A percentile compares a stretch with the other conserved stretches of the same genome.
phyloP scores from a whole-genome alignment of 2,329 filamentous ascomycete species.

The Curvularia sp. region DNA sequence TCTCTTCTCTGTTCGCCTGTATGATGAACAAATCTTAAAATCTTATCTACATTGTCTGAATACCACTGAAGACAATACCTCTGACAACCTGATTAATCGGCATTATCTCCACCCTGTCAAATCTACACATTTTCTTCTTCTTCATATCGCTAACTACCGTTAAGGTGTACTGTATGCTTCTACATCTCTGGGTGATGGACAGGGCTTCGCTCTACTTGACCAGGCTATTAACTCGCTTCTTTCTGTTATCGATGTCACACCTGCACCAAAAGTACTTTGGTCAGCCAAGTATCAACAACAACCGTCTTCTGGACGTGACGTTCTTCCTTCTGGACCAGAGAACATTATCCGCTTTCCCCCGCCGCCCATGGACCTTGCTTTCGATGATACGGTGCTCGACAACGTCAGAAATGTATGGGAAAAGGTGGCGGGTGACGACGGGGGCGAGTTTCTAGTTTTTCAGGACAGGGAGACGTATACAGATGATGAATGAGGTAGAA shows the following conservation, averaged over 20 bases:
- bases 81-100: conserved; percentile 83
- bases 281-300: conserved; percentile 61
- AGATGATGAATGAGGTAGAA: conserved; percentile 53
- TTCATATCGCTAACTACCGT: conserved; percentile 47
- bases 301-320: conserved; percentile 24
- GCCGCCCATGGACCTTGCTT: conserved; percentile 70
- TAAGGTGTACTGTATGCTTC: conserved; percentile 67
- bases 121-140: conserved; percentile 1
- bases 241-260: conserved; percentile 43
- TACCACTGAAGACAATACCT: conserved; percentile 81
- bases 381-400: conserved; percentile 74
- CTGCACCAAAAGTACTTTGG: conserved; percentile 58
- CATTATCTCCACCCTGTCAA: conserved; percentile 11
- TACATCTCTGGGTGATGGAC: conserved; percentile 49
- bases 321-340: conserved; percentile 41
- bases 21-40: conserved; percentile 86
- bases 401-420: conserved; percentile 75
- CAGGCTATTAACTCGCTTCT: conserved; percentile 57
- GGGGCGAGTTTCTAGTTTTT: conserved; percentile 75
- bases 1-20: conserved; percentile 48
- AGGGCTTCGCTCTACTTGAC: conserved; percentile 48
- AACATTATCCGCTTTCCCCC: conserved; percentile 65
- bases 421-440: conserved; percentile 63
- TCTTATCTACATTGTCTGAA: conserved; percentile 99
- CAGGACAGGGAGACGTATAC: conserved; percentile 75